Evolutionary conservation across 2,329 filamentous ascomycete species (phyloP).

Genomic region (Colletotrichum musicola): DNA sequence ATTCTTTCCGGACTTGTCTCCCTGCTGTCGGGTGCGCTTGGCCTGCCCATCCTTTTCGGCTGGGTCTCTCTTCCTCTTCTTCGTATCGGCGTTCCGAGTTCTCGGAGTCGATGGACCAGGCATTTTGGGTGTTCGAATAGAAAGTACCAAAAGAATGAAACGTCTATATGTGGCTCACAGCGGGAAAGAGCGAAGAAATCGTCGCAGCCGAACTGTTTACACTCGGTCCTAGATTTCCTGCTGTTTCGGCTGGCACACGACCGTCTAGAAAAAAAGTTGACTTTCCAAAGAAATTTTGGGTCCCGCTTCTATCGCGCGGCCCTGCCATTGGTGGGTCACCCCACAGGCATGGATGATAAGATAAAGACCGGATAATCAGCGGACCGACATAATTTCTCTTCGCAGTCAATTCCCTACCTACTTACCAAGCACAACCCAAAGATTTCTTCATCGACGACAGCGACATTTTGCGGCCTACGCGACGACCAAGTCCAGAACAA

Average conservation of each 20-base stretch:
- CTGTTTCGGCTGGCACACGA: conserved; percentile 28
- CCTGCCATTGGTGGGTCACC: conserved; percentile 34
- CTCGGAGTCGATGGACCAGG: conserved; percentile 49
- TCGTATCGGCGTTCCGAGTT: conserved; percentile 52
- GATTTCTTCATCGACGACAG: conserved; percentile 27
- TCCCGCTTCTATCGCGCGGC: conserved; percentile 35
- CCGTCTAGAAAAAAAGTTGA: conserved; percentile 40
- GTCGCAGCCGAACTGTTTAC: conserved; percentile 23
- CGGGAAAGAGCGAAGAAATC: conserved; percentile 1
- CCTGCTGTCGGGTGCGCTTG: conserved; percentile 51
- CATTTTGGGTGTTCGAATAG: conserved; percentile 46
- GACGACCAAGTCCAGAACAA: not conserved
- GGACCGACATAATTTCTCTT: conserved; percentile 38
- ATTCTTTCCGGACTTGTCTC: conserved; percentile 35
- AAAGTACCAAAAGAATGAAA: not conserved
- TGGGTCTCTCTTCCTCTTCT: conserved; percentile 62
- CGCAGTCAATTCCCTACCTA: not conserved
- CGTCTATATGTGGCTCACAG: not conserved
- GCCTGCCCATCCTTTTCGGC: conserved; percentile 56
- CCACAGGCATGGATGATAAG: conserved; percentile 37
- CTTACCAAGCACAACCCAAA: not conserved
- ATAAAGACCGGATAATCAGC: conserved; percentile 34
- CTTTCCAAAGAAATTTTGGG: conserved; percentile 40
- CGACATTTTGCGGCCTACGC: conserved; percentile 20
- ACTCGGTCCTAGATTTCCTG: conserved; percentile 31